Evolutionary conservation across 441 rosid genomes (phyloP).

Genomic region (Erodium texanum): DNA sequence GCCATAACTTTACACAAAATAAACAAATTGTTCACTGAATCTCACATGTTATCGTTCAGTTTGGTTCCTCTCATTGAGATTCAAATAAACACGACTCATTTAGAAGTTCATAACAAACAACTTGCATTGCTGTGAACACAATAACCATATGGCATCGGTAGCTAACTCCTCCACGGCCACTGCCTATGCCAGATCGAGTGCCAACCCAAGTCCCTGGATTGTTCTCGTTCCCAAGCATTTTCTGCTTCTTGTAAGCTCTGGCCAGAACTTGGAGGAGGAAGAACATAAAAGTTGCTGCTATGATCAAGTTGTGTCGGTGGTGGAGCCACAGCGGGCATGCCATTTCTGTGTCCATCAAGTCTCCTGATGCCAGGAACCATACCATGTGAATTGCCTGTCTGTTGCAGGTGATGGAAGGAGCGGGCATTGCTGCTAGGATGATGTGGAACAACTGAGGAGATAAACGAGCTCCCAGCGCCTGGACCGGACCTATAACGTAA

Average conservation of each 20-base stretch:
- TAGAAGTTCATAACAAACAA: constrained; percentile 12
- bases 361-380: constrained; percentile 32
- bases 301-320: no score
- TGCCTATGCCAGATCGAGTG: constrained; percentile 30
- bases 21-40: constrained; percentile 15
- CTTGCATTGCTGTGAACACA: no score
- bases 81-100: constrained; percentile 10
- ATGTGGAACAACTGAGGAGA: constrained; percentile 35
- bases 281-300: constrained; percentile 24
- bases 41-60: constrained; percentile 3
- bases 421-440: constrained; percentile 47
- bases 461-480: constrained; percentile 35
- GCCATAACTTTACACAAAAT: constrained; percentile 20
- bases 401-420: constrained; percentile 41
- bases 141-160: background rate
- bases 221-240: constrained; percentile 34
- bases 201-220: constrained; percentile 32
- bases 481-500: constrained; percentile 35
- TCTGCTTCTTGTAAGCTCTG: constrained; percentile 33
- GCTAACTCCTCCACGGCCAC: constrained; percentile 21
- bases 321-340: no score
- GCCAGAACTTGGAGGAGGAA: constrained; percentile 32
- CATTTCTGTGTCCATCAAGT: constrained; percentile 16
- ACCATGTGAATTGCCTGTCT: constrained; percentile 25
- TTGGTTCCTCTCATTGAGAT: constrained; percentile 10